Evolutionary conservation across 306 rosid species (phyloP).

Genomic region (Vigna nakashimae): DNA sequence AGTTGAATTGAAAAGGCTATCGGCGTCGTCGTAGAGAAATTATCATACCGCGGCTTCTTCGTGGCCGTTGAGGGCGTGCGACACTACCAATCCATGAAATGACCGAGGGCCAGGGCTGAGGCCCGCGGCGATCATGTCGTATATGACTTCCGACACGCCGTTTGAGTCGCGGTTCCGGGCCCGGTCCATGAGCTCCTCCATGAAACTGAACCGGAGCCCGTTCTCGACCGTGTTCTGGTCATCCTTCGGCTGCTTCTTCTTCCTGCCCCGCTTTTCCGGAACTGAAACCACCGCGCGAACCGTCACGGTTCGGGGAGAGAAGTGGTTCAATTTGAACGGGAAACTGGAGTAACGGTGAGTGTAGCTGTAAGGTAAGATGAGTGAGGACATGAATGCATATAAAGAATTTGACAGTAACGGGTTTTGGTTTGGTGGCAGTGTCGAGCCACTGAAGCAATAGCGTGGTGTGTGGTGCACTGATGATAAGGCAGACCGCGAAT

Average conservation of each 20-base stretch:
- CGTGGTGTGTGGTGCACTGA: not conserved
- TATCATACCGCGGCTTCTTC: conserved; percentile 71
- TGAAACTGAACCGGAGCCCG: conserved; percentile 83
- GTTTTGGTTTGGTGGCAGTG: conserved; percentile 24
- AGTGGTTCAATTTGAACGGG: conserved; percentile 49
- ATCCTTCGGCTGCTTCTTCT: conserved; percentile 65
- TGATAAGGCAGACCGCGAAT: conserved; percentile 46
- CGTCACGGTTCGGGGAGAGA: conserved; percentile 40
- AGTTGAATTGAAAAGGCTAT: not conserved
- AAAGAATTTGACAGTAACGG: not conserved
- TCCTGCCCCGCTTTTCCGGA: conserved; percentile 68
- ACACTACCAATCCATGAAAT: conserved; percentile 85
- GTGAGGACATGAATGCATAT: conserved; percentile 51
- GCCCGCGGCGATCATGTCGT: conserved; percentile 97
- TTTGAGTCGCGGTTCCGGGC: conserved; percentile 73
- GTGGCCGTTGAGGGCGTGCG: conserved; percentile 74
- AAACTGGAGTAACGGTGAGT: conserved; percentile 12
- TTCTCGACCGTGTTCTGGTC: conserved; percentile 63
- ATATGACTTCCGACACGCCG: conserved; percentile 76
- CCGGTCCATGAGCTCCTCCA: conserved; percentile 95
- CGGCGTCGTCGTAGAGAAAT: not conserved
- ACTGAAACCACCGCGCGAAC: conserved; percentile 65
- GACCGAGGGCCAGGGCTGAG: conserved; percentile 93
- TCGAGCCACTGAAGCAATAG: not conserved
- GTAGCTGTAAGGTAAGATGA: conserved; percentile 37